Evolutionary conservation across 257 asterid species (phyloP).

Genomic region (Fraxinus americana): DNA sequence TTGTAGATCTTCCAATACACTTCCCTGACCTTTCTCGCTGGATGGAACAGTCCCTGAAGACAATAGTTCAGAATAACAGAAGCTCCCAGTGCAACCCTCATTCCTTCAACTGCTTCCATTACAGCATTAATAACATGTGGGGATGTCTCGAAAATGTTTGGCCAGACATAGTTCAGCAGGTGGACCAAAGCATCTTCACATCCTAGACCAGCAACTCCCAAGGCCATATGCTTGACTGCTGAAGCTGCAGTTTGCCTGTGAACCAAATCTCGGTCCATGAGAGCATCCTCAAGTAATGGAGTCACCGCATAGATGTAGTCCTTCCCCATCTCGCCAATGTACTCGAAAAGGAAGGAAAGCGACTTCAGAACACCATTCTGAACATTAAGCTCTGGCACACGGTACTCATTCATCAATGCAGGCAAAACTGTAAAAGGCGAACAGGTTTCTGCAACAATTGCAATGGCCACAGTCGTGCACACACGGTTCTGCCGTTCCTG

Average conservation of each 20-base stretch:
- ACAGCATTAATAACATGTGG: conserved; percentile 92
- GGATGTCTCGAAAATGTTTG: conserved; percentile 85
- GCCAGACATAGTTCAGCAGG: conserved; percentile 85
- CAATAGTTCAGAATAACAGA: conserved; percentile 77
- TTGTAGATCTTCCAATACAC: conserved; percentile 94
- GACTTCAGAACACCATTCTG: conserved; percentile 90
- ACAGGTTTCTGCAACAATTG: conserved; percentile 92
- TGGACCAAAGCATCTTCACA: conserved; percentile 89
- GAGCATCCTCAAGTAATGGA: conserved; percentile 86
- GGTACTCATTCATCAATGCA: conserved; percentile 86
- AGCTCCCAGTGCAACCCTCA: conserved; percentile 89
- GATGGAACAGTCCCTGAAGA: conserved; percentile 89
- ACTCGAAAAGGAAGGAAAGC: conserved; percentile 80
- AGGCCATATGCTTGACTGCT: conserved; percentile 87
- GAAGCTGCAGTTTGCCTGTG: conserved; percentile 79
- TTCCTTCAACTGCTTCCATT: conserved; percentile 90
- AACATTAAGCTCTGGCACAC: conserved; percentile 90
- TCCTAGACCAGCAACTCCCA: conserved; percentile 90
- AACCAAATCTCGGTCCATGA: conserved; percentile 87
- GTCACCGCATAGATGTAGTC: conserved; percentile 93
- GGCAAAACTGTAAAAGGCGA: conserved; percentile 87
- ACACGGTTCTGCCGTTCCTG: conserved; percentile 88
- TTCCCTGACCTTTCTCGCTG: conserved; percentile 90
- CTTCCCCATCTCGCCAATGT: conserved; percentile 90
- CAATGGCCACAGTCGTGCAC: conserved; percentile 97